Evolutionary conservation across 495 filamentous ascomycete genomes (phyloP).

Genomic region (Podospora pseudocomata): DNA sequence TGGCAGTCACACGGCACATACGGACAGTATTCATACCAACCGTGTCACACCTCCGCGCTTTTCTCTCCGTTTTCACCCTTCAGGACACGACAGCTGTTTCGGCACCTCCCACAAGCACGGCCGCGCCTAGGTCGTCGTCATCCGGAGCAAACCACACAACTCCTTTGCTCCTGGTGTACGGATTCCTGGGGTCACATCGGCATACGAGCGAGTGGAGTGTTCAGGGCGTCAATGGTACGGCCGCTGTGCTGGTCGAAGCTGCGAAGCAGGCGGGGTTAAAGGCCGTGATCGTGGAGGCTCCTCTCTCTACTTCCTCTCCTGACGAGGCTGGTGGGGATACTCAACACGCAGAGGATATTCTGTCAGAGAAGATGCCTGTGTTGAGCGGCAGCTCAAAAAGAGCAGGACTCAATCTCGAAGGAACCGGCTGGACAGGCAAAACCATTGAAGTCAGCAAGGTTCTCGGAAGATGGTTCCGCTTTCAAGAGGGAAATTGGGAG

Average conservation of each 20-base stretch:
- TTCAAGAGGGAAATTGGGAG: slow-evolving; percentile 42
- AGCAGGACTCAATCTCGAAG: slow-evolving; percentile 41
- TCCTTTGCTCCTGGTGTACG: slow-evolving; percentile 57
- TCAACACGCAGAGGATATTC: slow-evolving; percentile 38
- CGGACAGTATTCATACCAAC: slow-evolving; percentile 68
- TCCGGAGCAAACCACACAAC: slow-evolving; percentile 3
- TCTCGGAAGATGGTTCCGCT: slow-evolving; percentile 69
- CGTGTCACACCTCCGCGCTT: slow-evolving; percentile 72
- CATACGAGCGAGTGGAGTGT: slow-evolving; percentile 76
- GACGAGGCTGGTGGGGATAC: background rate
- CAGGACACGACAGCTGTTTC: slow-evolving; percentile 29
- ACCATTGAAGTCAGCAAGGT: slow-evolving; percentile 63
- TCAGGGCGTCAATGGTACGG: slow-evolving; percentile 70
- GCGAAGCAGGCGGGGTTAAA: slow-evolving; percentile 42
- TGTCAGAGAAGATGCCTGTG: slow-evolving; percentile 58
- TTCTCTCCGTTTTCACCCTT: slow-evolving; percentile 54
- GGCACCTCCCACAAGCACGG: slow-evolving; percentile 25
- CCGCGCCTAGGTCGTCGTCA: background rate
- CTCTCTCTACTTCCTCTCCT: background rate
- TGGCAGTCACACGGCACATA: slow-evolving; percentile 64
- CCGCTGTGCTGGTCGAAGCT: slow-evolving; percentile 64
- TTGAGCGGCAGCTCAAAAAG: slow-evolving; percentile 57
- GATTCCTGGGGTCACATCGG: slow-evolving; percentile 65
- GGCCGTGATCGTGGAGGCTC: slow-evolving; percentile 36
- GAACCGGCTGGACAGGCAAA: slow-evolving; percentile 61